Evolutionary conservation across 176 grass and related monocot species (phyloP), one percentile per base, ranked within the genome.

Genomic region (Carex cristatella): DNA sequence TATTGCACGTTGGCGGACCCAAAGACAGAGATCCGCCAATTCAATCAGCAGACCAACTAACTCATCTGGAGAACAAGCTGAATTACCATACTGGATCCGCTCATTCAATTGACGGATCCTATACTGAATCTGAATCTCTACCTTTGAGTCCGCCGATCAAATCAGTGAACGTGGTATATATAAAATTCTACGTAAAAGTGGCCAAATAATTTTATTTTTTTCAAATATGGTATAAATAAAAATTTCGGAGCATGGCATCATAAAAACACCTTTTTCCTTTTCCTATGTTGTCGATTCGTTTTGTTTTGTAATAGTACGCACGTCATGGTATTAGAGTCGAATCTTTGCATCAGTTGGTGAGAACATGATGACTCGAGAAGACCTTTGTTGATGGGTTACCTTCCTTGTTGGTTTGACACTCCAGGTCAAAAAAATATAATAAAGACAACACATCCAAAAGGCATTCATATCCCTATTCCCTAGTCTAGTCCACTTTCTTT

Each of bases 261-360:
- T 9, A 79, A 28, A 40, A 57, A 16, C 74, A 3, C 53, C 51
- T 78, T 78, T 32, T 51, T 40, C 38, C 38, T 7, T 57, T 33
- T 78, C 5, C 35, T 57, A 28, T 38, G 16, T 48, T 48, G 38
- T 38, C 7, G 32, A 56, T 54, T 56, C 33, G 1, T n/a, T 71
- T 19, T 46, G 38, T 33, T 78, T 57, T 54, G 12, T 54, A 33
- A 15, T 78, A 8, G 1, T 16, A 60, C 58, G 16, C 18, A 33
- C 68, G 37, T 71, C 68, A 10, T 71, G 70, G 11, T 27, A 40
- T 49, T 49, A 10, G 70, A 74, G 42, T 74, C 44, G 44, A 74
- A 1, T 42, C 42, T 79, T 58, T 58, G 23, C 28, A 79, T 79
- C 74, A 79, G 74, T 58, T 79, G 74, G 74, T 58, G 53, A 76